These are phyloP conservation scores for Mentha longifolia DNA, from an alignment of 257 asterid genomes.

Conservation along the genomic window DNA sequence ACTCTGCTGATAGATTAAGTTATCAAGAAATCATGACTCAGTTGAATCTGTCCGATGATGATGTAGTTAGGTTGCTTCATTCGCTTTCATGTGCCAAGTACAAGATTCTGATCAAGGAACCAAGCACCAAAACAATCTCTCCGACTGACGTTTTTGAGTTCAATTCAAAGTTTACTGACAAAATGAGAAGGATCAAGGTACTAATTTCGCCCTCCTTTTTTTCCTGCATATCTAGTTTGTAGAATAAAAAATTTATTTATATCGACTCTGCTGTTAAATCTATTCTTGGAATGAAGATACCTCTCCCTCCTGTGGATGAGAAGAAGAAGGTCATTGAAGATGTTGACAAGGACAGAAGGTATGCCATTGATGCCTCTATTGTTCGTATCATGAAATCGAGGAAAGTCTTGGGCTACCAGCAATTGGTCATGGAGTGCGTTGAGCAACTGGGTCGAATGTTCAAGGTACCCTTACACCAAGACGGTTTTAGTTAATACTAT, in stretches of 20 bases:
- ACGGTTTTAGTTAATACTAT: neutral
- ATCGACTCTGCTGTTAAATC: constrained; percentile 4
- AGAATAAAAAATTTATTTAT: neutral
- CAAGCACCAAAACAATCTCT: constrained; percentile 57
- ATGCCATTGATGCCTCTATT: constrained; percentile 67
- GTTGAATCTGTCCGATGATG: constrained; percentile 64
- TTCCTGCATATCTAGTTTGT: neutral
- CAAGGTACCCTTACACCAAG: constrained; percentile 42
- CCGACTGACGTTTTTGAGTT: constrained; percentile 60
- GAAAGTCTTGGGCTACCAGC: constrained; percentile 65
- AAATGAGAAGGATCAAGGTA: constrained; percentile 75
- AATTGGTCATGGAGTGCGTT: constrained; percentile 65
- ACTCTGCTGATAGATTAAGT: constrained; percentile 57
- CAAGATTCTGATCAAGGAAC: constrained; percentile 64
- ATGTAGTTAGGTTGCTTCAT: constrained; percentile 65
- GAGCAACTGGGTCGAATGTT: constrained; percentile 67
- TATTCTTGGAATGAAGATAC: constrained; percentile 44
- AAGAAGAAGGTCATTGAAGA: constrained; percentile 70
- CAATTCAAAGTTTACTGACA: constrained; percentile 64
- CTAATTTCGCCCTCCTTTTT: neutral
- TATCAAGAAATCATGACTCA: constrained; percentile 66
- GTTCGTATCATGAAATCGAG: constrained; percentile 72
- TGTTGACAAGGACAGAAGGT: constrained; percentile 70
- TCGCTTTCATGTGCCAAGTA: constrained; percentile 69
- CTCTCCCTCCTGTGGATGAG: constrained; percentile 67